A percentile compares a stretch with the other conserved stretches of the same genome.
phyloP scores from a whole-genome alignment of 208 protist genomes.

The Acanthamoeba castellanii region DNA sequence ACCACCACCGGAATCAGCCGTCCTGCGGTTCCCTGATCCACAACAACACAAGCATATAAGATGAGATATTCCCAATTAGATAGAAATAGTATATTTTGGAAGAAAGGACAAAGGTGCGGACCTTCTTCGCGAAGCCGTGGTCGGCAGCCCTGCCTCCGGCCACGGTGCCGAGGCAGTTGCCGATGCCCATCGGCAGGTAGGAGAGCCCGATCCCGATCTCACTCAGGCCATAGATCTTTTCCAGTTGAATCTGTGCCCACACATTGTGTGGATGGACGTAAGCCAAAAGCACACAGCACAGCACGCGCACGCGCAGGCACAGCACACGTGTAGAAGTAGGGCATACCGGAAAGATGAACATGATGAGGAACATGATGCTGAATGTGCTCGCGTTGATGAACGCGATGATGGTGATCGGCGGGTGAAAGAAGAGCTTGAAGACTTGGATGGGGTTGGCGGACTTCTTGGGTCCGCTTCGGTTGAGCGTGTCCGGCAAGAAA shows the following conservation, averaged over 20 bases:
- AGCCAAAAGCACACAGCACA: neutral
- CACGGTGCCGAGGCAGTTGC: neutral
- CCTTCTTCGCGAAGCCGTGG: neutral
- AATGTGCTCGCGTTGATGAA: neutral
- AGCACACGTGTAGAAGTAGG: neutral
- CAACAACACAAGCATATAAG: neutral
- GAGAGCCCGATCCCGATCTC: conserved; percentile 7
- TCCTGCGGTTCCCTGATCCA: neutral
- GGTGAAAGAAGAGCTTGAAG: conserved; percentile 4
- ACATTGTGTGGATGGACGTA: too few relatives aligned
- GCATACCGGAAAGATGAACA: conserved; percentile 22
- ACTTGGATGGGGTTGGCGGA: neutral
- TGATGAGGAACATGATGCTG: conserved; percentile 6
- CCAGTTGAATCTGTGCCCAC: neutral
- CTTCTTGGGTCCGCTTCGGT: neutral
- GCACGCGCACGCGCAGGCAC: neutral
- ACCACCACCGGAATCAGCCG: neutral
- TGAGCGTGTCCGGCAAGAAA: conserved; percentile 26
- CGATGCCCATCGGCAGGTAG: neutral
- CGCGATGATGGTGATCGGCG: neutral
- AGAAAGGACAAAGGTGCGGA: neutral
- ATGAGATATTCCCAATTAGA: neutral
- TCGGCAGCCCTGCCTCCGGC: neutral
- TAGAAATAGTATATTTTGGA: too few relatives aligned
- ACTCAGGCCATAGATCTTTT: conserved; percentile 3